phyloP scores from a whole-genome alignment of 495 filamentous ascomycete genomes.

The Achaetomiella virescens region DNA sequence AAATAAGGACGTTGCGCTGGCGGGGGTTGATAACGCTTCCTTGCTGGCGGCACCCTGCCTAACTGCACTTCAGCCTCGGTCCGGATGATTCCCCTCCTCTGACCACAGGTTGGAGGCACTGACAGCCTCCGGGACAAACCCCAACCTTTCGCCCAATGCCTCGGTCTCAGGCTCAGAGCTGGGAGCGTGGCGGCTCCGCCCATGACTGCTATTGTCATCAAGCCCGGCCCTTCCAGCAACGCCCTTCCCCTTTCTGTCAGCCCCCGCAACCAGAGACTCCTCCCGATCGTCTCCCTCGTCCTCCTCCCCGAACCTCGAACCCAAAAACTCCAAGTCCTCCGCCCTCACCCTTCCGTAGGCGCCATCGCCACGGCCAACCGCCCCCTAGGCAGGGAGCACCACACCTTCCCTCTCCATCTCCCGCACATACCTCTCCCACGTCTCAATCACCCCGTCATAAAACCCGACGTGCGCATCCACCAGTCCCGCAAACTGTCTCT shows the following conservation, averaged over 20 bases:
- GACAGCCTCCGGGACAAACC: no score
- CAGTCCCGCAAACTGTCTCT: constrained; percentile 71
- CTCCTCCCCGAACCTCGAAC: neutral
- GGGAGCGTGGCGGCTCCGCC: no score
- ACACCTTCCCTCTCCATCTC: constrained; percentile 73
- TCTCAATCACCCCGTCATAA: constrained; percentile 69
- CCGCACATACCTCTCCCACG: constrained; percentile 82
- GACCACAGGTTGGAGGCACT: no score
- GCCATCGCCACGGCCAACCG: neutral
- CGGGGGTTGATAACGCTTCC: neutral
- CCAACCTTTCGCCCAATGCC: no score
- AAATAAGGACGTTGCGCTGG: neutral
- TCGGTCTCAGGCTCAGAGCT: no score
- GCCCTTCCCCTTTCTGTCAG: no score
- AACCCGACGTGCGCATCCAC: constrained; percentile 85
- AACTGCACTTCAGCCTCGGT: no score
- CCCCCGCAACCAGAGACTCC: neutral
- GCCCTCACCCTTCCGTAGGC: neutral
- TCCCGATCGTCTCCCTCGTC: neutral
- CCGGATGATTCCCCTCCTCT: no score
- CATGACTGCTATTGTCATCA: no score
- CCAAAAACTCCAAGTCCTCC: neutral
- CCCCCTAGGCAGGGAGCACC: constrained; percentile 26
- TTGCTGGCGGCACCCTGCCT: no score
- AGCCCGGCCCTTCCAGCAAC: no score